phyloP scores from a whole-genome alignment of 78 protist species.

The Capsaspora owczarzaki region DNA sequence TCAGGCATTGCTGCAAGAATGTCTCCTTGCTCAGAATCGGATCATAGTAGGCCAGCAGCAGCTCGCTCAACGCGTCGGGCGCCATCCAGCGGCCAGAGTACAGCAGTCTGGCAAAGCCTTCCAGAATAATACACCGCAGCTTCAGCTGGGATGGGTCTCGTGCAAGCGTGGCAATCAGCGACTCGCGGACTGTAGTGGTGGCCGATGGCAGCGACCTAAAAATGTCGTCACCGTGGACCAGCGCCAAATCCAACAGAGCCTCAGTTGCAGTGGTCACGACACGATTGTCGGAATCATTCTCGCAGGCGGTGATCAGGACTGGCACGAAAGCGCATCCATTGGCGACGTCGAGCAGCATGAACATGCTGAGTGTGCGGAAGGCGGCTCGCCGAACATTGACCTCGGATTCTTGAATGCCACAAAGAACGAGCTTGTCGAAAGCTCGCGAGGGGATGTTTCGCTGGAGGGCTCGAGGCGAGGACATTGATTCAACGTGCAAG shows the following conservation, averaged over 20 bases:
- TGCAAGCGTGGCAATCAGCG: background rate
- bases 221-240: background rate
- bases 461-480: too few relatives aligned
- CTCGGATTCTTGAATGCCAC: background rate
- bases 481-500: background rate
- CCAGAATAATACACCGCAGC: background rate
- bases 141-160: background rate
- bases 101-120: conserved; percentile 14
- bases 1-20: background rate
- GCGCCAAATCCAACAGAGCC: background rate
- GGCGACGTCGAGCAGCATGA: background rate
- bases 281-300: background rate
- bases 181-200: background rate
- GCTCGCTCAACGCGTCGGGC: background rate
- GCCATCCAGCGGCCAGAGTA: background rate
- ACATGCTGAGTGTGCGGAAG: background rate
- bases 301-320: background rate
- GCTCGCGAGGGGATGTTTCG: too few relatives aligned
- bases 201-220: background rate
- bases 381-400: background rate
- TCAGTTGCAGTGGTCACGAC: background rate
- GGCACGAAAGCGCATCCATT: background rate
- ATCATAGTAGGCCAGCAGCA: background rate
- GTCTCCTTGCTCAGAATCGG: background rate
- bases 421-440: background rate